These are phyloP conservation scores for Corrigiola litoralis DNA, from an alignment of 179 eudicot genomes.

Conservation along the genomic window DNA sequence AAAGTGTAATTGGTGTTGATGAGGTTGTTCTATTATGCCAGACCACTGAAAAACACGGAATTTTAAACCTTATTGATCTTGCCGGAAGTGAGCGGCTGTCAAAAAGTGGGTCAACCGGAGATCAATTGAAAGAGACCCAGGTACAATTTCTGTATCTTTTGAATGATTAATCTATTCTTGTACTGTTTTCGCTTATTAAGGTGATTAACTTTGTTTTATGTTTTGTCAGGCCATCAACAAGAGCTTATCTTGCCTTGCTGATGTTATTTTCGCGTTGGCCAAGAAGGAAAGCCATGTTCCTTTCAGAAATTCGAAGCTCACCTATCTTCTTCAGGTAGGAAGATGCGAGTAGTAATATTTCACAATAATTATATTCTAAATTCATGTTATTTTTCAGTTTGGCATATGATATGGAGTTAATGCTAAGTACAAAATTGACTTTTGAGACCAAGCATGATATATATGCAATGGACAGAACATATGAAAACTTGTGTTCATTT, in stretches of 20 bases:
- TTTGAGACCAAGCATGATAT: not conserved
- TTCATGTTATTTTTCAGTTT: not conserved
- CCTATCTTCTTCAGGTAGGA: slow-evolving; percentile 69
- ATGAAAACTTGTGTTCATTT: no score
- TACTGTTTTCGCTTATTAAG: not conserved
- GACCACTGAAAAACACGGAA: slow-evolving; percentile 79
- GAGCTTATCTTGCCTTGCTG: slow-evolving; percentile 66
- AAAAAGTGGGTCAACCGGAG: slow-evolving; percentile 80
- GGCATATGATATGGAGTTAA: no score
- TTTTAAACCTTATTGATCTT: slow-evolving; percentile 71
- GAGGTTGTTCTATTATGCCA: slow-evolving; percentile 13
- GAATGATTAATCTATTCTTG: not conserved
- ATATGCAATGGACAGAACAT: no score
- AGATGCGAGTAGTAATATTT: not conserved
- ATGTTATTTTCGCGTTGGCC: slow-evolving; percentile 68
- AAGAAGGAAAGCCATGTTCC: slow-evolving; percentile 85
- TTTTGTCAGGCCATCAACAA: slow-evolving; percentile 58
- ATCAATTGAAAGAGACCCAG: slow-evolving; percentile 74
- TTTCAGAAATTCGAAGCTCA: slow-evolving; percentile 71
- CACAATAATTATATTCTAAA: not conserved
- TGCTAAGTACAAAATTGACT: no score
- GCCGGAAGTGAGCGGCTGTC: slow-evolving; percentile 86
- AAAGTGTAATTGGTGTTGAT: slow-evolving; percentile 1
- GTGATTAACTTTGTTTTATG: not conserved
- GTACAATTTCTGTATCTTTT: slow-evolving; percentile 21